These are phyloP conservation scores for Trypanosoma melophagium DNA, from an alignment of 208 protist species.

Conservation along the genomic window DNA sequence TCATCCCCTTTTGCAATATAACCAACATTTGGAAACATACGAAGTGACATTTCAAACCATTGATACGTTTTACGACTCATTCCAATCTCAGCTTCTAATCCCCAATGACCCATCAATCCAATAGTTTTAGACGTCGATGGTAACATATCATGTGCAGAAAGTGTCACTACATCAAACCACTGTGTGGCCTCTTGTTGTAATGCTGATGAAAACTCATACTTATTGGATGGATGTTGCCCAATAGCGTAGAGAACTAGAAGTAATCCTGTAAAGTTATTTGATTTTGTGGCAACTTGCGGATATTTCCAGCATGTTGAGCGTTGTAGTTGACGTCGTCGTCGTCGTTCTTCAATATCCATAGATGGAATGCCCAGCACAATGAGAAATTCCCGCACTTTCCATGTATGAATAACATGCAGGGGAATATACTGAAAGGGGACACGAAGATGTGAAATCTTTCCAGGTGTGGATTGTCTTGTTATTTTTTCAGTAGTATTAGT, in stretches of 20 bases:
- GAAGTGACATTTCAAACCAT: neutral
- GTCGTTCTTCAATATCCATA: neutral
- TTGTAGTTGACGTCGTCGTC: neutral
- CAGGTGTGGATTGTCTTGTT: neutral
- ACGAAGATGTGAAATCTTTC: neutral
- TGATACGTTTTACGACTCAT: neutral
- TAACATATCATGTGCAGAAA: neutral
- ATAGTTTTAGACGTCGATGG: neutral
- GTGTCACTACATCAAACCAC: neutral
- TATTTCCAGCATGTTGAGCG: neutral
- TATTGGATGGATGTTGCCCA: neutral
- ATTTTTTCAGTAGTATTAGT: neutral
- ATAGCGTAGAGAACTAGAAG: neutral
- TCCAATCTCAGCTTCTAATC: neutral
- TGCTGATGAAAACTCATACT: neutral
- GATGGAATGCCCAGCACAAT: neutral
- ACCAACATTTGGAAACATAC: neutral
- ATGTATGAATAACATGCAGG: neutral
- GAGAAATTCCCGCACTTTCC: neutral
- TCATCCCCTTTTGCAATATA: neutral
- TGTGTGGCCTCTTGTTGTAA: neutral
- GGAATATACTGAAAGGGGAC: neutral
- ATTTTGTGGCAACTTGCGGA: neutral
- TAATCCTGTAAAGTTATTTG: neutral
- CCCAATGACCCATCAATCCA: neutral